Conservation (phyloP, 768 basidiomycete genomes). For the Kwoniella heveanensis region DNA sequence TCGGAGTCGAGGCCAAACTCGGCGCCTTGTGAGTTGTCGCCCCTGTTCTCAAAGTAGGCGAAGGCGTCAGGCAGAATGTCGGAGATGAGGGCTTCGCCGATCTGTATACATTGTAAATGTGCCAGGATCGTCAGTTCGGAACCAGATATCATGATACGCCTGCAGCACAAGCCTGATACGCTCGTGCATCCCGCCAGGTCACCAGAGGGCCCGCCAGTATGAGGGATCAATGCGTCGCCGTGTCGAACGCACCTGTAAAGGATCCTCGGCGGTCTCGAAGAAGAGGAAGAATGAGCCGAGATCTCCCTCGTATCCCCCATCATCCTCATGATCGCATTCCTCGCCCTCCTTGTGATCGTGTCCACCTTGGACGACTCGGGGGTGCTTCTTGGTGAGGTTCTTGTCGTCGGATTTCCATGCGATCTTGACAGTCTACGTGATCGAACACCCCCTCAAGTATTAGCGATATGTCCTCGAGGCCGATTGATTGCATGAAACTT, state of each 20-base stretch:
- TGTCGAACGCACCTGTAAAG: conserved; percentile 32
- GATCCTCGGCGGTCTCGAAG: conserved; percentile 44
- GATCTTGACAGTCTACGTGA: conserved; percentile 29
- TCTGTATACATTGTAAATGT: too few relatives aligned
- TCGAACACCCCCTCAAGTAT: too few relatives aligned
- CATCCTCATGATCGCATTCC: conserved; percentile 18
- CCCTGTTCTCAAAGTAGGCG: conserved; percentile 49
- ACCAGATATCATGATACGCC: too few relatives aligned
- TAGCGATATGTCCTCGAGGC: too few relatives aligned
- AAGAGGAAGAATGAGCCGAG: conserved; percentile 53
- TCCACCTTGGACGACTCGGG: conserved; percentile 26
- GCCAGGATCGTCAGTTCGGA: too few relatives aligned
- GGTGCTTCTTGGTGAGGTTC: conserved; percentile 46
- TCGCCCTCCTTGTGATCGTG: conserved; percentile 22
- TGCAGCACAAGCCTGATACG: too few relatives aligned
- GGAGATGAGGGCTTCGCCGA: conserved; percentile 37
- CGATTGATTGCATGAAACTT: too few relatives aligned
- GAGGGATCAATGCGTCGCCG: not conserved
- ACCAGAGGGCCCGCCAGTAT: too few relatives aligned
- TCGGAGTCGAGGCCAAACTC: conserved; percentile 34
- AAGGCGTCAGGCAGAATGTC: conserved; percentile 46
- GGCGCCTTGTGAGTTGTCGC: conserved; percentile 14
- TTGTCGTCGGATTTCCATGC: conserved; percentile 52
- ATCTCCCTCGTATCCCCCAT: conserved; percentile 49
- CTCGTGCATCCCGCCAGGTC: too few relatives aligned